Conservation (phyloP, 78 protist species). For the Pigoraptor vietnamica region DNA sequence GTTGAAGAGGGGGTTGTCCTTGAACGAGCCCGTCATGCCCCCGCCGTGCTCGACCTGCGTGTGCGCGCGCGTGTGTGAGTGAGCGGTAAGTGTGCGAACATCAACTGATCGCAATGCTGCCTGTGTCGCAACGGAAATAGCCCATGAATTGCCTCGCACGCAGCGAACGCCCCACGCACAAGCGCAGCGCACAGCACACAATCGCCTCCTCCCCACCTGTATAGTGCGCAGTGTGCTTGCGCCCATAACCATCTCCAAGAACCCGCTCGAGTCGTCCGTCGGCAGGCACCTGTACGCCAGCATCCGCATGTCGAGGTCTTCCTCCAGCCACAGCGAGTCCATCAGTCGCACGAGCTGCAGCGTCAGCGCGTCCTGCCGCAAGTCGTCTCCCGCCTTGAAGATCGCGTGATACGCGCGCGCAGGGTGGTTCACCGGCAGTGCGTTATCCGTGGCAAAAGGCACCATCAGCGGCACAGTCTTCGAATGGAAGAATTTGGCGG, state of each 20-base stretch:
- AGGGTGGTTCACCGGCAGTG: too few species aligned
- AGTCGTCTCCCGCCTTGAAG: constrained; percentile 90
- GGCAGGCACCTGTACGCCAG: constrained; percentile 61
- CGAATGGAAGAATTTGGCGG: constrained; percentile 67
- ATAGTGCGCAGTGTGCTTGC: constrained; percentile 76
- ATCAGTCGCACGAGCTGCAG: constrained; percentile 76
- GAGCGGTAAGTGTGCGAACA: too few species aligned
- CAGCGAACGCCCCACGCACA: not conserved
- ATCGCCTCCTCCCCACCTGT: not conserved
- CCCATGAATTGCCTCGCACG: not conserved
- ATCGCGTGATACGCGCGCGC: constrained; percentile 50
- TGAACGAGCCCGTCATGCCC: constrained; percentile 77
- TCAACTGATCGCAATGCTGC: too few species aligned
- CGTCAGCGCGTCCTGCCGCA: constrained; percentile 91
- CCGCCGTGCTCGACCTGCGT: constrained; percentile 31
- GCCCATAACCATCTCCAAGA: constrained; percentile 77
- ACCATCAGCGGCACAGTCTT: constrained; percentile 88
- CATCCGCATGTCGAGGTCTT: constrained; percentile 64
- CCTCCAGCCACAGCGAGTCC: constrained; percentile 78
- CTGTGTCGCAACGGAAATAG: too few species aligned
- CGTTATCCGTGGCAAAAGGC: constrained; percentile 67
- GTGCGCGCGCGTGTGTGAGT: too few species aligned
- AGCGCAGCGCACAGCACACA: constrained; percentile 6
- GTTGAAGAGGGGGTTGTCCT: constrained; percentile 33
- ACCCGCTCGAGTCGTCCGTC: constrained; percentile 70